Base-by-base conservation (phyloP, 2,329 filamentous ascomycete genomes). In the Emmonsiellopsis sp. region DNA sequence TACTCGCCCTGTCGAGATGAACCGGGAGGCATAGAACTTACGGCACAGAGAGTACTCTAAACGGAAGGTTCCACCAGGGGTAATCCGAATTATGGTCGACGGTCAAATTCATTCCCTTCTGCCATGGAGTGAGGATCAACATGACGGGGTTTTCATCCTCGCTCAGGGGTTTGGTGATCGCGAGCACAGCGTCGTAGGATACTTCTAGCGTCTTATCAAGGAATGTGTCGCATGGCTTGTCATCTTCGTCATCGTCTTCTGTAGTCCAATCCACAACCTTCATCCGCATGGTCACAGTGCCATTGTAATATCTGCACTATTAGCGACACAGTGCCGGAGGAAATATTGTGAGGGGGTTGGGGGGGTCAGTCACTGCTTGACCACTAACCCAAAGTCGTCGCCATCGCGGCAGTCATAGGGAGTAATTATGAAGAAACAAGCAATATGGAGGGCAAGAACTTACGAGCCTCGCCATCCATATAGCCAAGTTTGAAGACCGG, bases 381-480 rank as follows among this genome's bases (percentile, higher is more conserved):
- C 16, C 7, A 13, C 7, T 26, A 26, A 11, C 7, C 13, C 16
- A 30, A 44, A 30, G 11, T 30, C 10, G 7, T 13, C 11, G 42
- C 42, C 13, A 11, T 30, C 41, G 3, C 3, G 5, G 20, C 2
- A 26, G 20, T 26, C 20, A 26, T 26, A 5, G 20, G 20, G 3
- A 26, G 20, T 26, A 26, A 26, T 10, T 20, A n/a, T 16, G 20
- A 11, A 41, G 8, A 48, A 15, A 15, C 34, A 20, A 50, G 31
- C n/a, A 30, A 40, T 40, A 32, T 20, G 34, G 8, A 50, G 35
- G 31, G 15, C 31, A 26, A 10, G n/a, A 13, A 40, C 47, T 30
- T 35, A 50, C 47, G 47, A 40, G 37, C 47, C 47, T 5, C 20
- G 34, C 47, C 47, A 50, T 30, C 47, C 47, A 50, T 50, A 50